Evolutionary conservation across 108 stramenopile species (phyloP), one percentile per base, ranked within the genome.

Genomic region (Chaetoceros tenuissimus): DNA sequence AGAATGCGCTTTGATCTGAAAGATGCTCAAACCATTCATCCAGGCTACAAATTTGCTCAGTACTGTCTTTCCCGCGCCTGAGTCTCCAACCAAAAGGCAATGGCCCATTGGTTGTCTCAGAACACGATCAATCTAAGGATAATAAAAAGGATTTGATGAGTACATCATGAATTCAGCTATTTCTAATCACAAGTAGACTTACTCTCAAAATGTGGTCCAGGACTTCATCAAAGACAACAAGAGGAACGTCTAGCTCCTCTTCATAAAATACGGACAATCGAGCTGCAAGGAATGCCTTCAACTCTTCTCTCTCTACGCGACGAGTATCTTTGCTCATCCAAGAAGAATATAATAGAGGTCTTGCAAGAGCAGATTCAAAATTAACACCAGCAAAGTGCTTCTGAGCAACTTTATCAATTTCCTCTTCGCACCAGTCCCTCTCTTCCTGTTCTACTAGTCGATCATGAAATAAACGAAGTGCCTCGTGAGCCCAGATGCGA

Each of bases 151-250:
- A n/a, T n/a, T n/a, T n/a, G n/a, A n/a, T n/a, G n/a, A n/a, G n/a
- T n/a, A n/a, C n/a, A n/a, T n/a, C n/a, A n/a, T n/a, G n/a, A n/a
- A n/a, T n/a, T n/a, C n/a, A n/a, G n/a, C n/a, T 10, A 26, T 26
- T 51, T 5, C 5, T 10, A 24, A 26, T 8, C 8, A 13, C 5
- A 40, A 40, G 13, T 10, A 13, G 5, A 40, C 34, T 40, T 40
- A 40, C 34, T 57, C 92, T 61, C 24, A 94, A 64, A 31, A 92
- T 77, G 59, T 94, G 94, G 57, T 95, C 95, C 21, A 96, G 60
- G 1, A 97, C 97, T 44, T 97, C 96, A 74, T 99, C 99, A 58
- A 97, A 98, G 30, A 98, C 76, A 30, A 99, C 97, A 1, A 99
- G 71, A 3, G 95, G 95, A 17, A 97, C 96, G 57, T 97, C 96